Conservation (phyloP, 257 asterid genomes). For the Cruciata laevipes region DNA sequence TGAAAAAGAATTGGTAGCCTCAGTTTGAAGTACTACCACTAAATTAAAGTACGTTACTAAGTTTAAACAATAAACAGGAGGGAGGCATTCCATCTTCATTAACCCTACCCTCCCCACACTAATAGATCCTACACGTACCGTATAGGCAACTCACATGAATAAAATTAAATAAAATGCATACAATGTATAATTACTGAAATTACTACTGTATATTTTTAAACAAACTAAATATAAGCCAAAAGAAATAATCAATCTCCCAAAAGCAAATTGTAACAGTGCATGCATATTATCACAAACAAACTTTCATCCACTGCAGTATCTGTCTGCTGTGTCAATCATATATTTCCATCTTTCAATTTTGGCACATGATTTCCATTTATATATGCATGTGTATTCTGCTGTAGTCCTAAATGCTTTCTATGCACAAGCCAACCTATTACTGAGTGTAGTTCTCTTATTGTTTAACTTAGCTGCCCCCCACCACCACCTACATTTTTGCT, state of each 20-base stretch:
- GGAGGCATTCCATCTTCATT: background rate
- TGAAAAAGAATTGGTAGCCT: constrained; percentile 2
- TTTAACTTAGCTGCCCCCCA: background rate
- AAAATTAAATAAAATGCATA: background rate
- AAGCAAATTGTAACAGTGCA: background rate
- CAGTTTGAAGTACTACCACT: constrained; percentile 4
- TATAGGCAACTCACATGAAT: background rate
- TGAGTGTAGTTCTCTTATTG: too few relatives aligned
- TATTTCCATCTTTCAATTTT: background rate
- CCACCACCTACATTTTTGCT: background rate
- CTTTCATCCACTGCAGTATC: background rate
- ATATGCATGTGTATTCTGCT: too few relatives aligned
- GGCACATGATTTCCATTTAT: too few relatives aligned
- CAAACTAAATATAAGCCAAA: background rate
- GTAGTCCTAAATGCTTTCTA: too few relatives aligned
- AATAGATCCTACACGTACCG: too few relatives aligned
- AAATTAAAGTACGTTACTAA: background rate
- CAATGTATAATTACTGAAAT: background rate
- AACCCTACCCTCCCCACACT: background rate
- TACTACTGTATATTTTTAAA: background rate
- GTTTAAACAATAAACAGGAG: background rate
- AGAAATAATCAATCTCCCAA: constrained; percentile 1
- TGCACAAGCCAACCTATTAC: too few relatives aligned
- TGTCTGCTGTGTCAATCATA: background rate
- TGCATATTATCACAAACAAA: background rate